Base-by-base conservation (phyloP, 129 eudicot genomes). In the Centrapalus pauciflorus region DNA sequence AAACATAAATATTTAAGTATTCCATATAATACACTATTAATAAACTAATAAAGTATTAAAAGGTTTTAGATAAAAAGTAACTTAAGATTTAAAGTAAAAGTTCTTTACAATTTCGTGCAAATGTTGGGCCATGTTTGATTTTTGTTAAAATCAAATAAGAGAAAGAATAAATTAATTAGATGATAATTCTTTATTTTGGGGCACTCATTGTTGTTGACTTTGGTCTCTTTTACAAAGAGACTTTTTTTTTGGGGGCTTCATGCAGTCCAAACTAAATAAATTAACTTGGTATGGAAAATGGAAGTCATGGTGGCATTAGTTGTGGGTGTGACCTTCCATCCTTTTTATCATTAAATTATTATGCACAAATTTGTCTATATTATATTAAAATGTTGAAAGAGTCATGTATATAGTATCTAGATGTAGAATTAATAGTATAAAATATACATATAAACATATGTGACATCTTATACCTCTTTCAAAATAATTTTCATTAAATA, bases 161-260 rank as follows among this genome's bases (percentile, higher is more conserved):
- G 6, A 56, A 56, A 56, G 24, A 28, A 25, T 28, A 4, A 28
- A 13, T 23, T 56, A 13, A 32, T 21, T 33, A 51, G 41, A 49
- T 35, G 7, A 24, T 12, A 23, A 25, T 5, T 26, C 66, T 61
- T 49, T 71, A 49, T 49, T n/a, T 24, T 59, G 40, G 37, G 46
- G 69, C 38, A 72, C 62, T 49, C 41, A 50, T 49, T 49, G 59
- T 33, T 54, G 64, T 54, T 20, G 71, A 62, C 77, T 72, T 72
- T 63, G 25, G 56, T 72, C 46, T 62, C 64, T 34, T n/a, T 69
- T 35, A 54, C 64, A 55, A 35, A 63, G 40, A 19, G 29, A 52
- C 12, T 50, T 61, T 50, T 13, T 54, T 23, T 24, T n/a, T n/a
- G n/a, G 52, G 62, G 34, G 54, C 27, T 35, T 68, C 29, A 69